Conservation (phyloP, 2,329 filamentous ascomycete species). For the Xylaria polymorpha region DNA sequence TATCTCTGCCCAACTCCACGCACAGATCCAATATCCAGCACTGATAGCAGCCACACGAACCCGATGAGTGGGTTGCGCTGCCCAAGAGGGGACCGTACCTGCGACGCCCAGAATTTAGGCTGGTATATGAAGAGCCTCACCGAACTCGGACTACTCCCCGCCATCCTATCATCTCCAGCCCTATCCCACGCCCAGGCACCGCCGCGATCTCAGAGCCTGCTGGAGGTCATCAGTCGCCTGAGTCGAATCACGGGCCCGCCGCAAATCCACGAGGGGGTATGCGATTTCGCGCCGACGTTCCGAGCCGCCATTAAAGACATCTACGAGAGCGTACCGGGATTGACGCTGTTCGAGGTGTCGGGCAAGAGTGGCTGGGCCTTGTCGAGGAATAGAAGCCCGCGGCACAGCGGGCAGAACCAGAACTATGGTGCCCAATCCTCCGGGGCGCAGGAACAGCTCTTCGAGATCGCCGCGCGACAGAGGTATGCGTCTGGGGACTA, state of each 20-base stretch:
- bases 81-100: slow-evolving; percentile 61
- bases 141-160: slow-evolving; percentile 58
- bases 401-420: slow-evolving; percentile 25
- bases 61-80: slow-evolving; percentile 58
- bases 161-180: slow-evolving; percentile 39
- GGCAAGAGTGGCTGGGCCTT: slow-evolving; percentile 63
- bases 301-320: slow-evolving; percentile 61
- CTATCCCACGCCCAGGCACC: slow-evolving; percentile 38
- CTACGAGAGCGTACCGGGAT: slow-evolving; percentile 61
- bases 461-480: slow-evolving; percentile 17
- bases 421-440: slow-evolving; percentile 51
- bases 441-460: slow-evolving; percentile 46
- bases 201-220: slow-evolving; percentile 55
- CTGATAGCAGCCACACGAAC: background rate
- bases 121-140: slow-evolving; percentile 65
- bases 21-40: background rate
- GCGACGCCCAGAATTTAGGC: slow-evolving; percentile 64
- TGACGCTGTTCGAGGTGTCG: slow-evolving; percentile 62
- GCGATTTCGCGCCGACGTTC: slow-evolving; percentile 62
- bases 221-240: slow-evolving; percentile 58
- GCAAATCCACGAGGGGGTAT: slow-evolving; percentile 55
- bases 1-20: slow-evolving; percentile 52
- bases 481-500: slow-evolving; percentile 16
- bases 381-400: slow-evolving; percentile 29
- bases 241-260: slow-evolving; percentile 59